Percentiles rank a stretch among this genome's conserved stretches.
Conservation (phyloP, 106 monocot genomes). For the Dactylorhiza incarnata region DNA sequence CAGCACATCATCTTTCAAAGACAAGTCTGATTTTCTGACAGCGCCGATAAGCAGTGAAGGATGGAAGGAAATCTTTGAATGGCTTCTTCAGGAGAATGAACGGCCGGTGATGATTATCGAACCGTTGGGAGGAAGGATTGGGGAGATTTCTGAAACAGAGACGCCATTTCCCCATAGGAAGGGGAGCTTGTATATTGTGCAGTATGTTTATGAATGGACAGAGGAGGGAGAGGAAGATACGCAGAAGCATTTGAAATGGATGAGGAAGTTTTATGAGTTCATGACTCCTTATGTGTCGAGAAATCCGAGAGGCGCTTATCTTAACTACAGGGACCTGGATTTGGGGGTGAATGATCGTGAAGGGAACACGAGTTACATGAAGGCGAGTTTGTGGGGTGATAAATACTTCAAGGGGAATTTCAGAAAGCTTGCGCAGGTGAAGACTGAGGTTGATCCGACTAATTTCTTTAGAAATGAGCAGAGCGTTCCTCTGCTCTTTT, state of each 20-base stretch:
- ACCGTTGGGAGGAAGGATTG: slow-evolving; percentile 22
- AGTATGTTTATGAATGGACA: slow-evolving; percentile 16
- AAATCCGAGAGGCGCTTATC: slow-evolving; percentile 13
- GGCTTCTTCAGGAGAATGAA: slow-evolving; percentile 5
- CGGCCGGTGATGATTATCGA: slow-evolving; percentile 10
- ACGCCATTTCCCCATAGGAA: slow-evolving; percentile 30
- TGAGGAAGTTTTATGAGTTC: not conserved
- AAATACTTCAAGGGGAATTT: slow-evolving; percentile 26
- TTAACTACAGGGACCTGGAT: slow-evolving; percentile 17
- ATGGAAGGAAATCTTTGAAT: slow-evolving; percentile 14
- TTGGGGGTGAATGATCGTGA: slow-evolving; percentile 8
- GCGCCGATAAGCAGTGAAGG: slow-evolving; percentile 1
- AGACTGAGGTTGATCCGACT: slow-evolving; percentile 17
- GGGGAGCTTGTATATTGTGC: slow-evolving; percentile 27
- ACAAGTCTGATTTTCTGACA: slow-evolving; percentile 19
- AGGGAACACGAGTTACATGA: slow-evolving; percentile 1
- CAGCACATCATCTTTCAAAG: slow-evolving; percentile 11
- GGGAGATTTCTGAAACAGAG: slow-evolving; percentile 10
- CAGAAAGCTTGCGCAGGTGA: slow-evolving; percentile 9
- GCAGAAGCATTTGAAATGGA: slow-evolving; percentile 10
- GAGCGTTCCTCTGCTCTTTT: slow-evolving; percentile 12
- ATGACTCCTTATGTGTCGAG: slow-evolving; percentile 15
- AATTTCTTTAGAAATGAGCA: slow-evolving; percentile 30
- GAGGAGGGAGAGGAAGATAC: not conserved
- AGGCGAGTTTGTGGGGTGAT: slow-evolving; percentile 27